Evolutionary conservation across 345 rosid genomes (phyloP).

Genomic region (Linum lewisii): DNA sequence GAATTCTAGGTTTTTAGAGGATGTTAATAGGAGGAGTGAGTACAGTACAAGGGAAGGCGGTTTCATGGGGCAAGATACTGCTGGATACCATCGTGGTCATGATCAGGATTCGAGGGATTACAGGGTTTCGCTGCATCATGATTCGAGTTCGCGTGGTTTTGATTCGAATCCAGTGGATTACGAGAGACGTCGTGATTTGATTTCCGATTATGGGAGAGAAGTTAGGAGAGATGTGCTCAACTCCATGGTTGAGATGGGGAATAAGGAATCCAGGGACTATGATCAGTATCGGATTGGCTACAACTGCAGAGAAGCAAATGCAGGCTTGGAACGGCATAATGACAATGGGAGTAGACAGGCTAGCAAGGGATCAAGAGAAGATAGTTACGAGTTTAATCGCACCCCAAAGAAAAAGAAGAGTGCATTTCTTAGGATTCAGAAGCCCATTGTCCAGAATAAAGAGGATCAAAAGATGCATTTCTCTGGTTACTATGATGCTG

Average conservation of each 20-base stretch:
- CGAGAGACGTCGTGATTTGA: conserved; percentile 20
- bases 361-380: conserved; percentile 42
- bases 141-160: conserved; percentile 16
- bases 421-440: conserved; percentile 75
- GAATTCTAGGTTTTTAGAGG: conserved; percentile 43
- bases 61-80: conserved; percentile 19
- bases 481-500: conserved; percentile 25
- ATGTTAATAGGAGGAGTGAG: conserved; percentile 12
- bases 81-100: conserved; percentile 17
- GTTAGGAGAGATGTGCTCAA: conserved; percentile 15
- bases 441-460: conserved; percentile 34
- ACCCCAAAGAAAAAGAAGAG: conserved; percentile 73
- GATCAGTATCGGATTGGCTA: conserved; percentile 25
- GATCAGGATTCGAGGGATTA: conserved; percentile 34
- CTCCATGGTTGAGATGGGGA: conserved; percentile 19
- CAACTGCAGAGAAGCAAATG: conserved; percentile 14
- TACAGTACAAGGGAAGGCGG: conserved; percentile 23
- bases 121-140: conserved; percentile 11
- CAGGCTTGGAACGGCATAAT: conserved; percentile 30
- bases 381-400: conserved; percentile 32
- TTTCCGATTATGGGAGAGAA: conserved; percentile 22
- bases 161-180: conserved; percentile 25
- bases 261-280: conserved; percentile 16
- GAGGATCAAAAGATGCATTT: conserved; percentile 39
- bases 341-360: background rate